Evolutionary conservation across 306 rosid species (phyloP), one percentile per base, ranked within the genome.

Genomic region (Hylodesmum podocarpum): DNA sequence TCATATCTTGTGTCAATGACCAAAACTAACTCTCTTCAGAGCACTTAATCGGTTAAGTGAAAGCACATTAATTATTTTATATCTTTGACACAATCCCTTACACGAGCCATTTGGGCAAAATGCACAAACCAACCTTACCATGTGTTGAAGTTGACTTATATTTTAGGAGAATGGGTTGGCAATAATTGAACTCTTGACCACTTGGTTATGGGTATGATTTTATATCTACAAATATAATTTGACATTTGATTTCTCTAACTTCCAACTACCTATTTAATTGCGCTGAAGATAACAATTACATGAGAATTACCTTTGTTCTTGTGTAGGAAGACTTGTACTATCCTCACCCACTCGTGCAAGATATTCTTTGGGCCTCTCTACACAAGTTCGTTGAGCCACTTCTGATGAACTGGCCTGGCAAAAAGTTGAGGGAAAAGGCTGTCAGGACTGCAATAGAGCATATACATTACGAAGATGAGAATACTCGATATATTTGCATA

Each of bases 401-500:
- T 76, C 84, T 93, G 61, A 82, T 86, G 96, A 46, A n/a, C 79
- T 93, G 98, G 98, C 98, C 96, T 1, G 96, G 86, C 31, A 93
- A 91, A 85, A 91, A 82, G 68, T 82, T 93, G 83, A 93, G 98
- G 81, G 95, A 89, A 49, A 91, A 80, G 88, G 91, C 98, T 77
- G 63, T 89, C n/a, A 55, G 0, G n/a, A 59, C 75, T 12, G 88
- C 66, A n/a, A 86, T 93, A 6, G 85, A 93, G 84, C 98, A 93
- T 80, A 85, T 93, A 72, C 96, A 93, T 72, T 93, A 93, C 66
- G 98, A 93, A 86, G 98, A 93, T 75, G 96, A 93, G 85, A 93
- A 93, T 83, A 91, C 98, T 86, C 98, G 95, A 46, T 93, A 91
- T 85, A n/a, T 89, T 70, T 93, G 98, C 87, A 93, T 93, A 67